Evolutionary conservation across 2,329 filamentous ascomycete genomes (phyloP), one percentile per base, ranked within the genome.

Genomic region (Colletotrichum costaricense): DNA sequence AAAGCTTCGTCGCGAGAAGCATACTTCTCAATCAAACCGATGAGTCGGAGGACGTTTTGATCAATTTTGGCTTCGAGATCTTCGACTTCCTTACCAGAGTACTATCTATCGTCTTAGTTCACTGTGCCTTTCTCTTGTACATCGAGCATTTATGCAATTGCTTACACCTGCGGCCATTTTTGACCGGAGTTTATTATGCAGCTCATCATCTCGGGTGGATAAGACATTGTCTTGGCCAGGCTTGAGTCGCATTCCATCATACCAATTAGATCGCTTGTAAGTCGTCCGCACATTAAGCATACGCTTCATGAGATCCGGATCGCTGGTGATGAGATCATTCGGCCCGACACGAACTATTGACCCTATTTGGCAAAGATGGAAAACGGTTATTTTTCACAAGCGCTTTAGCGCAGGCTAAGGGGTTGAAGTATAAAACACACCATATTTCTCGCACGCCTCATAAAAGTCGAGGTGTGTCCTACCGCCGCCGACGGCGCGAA

Each of bases 141-240:
- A 24, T 0, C 7, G 5, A 24, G 1, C 4, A n/a, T 57, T 42
- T 28, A 14, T 26, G 6, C 38, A 6, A 19, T 19, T 54, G 66
- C 80, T 12, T 80, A 86, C 87, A 24, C 87, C 89, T 2, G 85
- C 80, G 5, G 86, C 84, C 82, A 90, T 86, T 75, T 88, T 87
- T 16, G 85, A 83, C 16, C 84, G 82, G 42, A 87, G 77, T 54
- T 78, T 76, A 9, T 77, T 79, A 78, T 87, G 88, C 59, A 81
- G 79, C 16, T 78, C 82, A 54, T 88, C 86, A 68, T 90, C 82
- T 55, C 85, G 82, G 49, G 85, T 81, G 0, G 86, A 88, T 46
- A 90, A 85, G 6, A 91, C 83, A 71, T 88, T 89, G 74, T 90
- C 86, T 30, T 85, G 81, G n/a, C 86, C 83, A 0, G 88, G 86